These are phyloP conservation scores for Cardamine chenopodiifolia DNA, from an alignment of 345 rosid species.

Conservation along the genomic window DNA sequence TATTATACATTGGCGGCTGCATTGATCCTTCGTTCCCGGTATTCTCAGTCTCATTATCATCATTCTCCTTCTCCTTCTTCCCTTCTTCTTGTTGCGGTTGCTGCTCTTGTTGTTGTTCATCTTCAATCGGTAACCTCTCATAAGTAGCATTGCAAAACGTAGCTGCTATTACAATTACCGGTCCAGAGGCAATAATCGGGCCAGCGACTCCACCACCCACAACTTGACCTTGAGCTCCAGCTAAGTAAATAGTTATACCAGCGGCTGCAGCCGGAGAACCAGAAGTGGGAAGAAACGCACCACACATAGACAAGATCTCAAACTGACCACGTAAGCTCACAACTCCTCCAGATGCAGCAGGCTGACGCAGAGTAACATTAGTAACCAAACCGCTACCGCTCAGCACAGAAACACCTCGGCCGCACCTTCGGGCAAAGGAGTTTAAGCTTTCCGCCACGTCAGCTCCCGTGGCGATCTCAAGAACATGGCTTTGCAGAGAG, in stretches of 20 bases:
- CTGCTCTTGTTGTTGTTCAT: slow-evolving; percentile 43
- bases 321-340: slow-evolving; percentile 77
- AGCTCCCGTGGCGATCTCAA: slow-evolving; percentile 74
- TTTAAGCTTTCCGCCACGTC: slow-evolving; percentile 72
- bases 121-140: slow-evolving; percentile 74
- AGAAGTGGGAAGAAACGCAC: slow-evolving; percentile 73
- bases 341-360: slow-evolving; percentile 68
- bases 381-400: slow-evolving; percentile 82
- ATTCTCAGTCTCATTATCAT: slow-evolving; percentile 30
- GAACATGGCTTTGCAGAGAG: slow-evolving; percentile 79
- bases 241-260: slow-evolving; percentile 70
- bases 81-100: slow-evolving; percentile 35
- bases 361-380: slow-evolving; percentile 79
- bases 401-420: slow-evolving; percentile 75
- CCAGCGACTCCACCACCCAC: slow-evolving; percentile 83
- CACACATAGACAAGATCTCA: slow-evolving; percentile 82
- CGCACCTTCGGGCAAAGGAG: slow-evolving; percentile 64
- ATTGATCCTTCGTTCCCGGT: slow-evolving; percentile 49
- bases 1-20: slow-evolving; percentile 54
- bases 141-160: slow-evolving; percentile 79
- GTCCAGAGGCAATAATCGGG: slow-evolving; percentile 73
- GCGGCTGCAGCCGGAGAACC: slow-evolving; percentile 77
- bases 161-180: slow-evolving; percentile 84
- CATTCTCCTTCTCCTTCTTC: slow-evolving; percentile 47
- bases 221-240: slow-evolving; percentile 91